Conservation (phyloP, 805 yeast genomes). For the Scheffersomyces ergatensis region DNA sequence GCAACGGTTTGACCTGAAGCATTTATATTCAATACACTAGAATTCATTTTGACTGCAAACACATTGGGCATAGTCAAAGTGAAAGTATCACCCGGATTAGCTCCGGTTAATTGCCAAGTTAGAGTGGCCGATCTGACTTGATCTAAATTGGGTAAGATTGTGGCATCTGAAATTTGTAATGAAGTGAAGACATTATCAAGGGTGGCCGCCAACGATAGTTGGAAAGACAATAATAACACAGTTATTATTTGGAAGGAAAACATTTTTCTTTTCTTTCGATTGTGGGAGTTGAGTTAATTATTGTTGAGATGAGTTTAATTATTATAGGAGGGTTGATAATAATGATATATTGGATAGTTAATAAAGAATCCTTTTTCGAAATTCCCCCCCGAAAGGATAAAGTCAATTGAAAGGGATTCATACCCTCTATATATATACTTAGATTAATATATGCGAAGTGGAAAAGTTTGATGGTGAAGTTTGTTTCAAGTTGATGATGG, state of each 20-base stretch:
- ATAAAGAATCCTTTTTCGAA: no score
- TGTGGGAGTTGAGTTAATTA: no score
- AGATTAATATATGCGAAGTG: no score
- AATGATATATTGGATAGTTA: no score
- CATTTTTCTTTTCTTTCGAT: background rate
- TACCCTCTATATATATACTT: no score
- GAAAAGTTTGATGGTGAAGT: no score
- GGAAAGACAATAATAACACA: conserved; percentile 1
- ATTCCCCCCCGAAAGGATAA: no score
- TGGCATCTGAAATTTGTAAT: conserved; percentile 7
- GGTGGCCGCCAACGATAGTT: conserved; percentile 3
- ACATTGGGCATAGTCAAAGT: conserved; percentile 23
- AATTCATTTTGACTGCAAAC: conserved; percentile 15
- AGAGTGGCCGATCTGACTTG: conserved; percentile 15
- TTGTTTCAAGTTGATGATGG: no score
- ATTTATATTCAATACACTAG: conserved; percentile 5
- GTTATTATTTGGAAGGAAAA: background rate
- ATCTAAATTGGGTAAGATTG: conserved; percentile 5
- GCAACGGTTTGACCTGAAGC: conserved; percentile 16
- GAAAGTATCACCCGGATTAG: conserved; percentile 24
- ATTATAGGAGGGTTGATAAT: no score
- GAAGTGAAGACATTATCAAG: conserved; percentile 7
- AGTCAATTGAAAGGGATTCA: no score
- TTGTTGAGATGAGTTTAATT: no score
- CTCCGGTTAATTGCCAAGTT: conserved; percentile 17